Percentiles rank a stretch among this genome's conserved stretches.
Conservation (phyloP, 1,284 basidiomycete genomes). For the Somion occarium region DNA sequence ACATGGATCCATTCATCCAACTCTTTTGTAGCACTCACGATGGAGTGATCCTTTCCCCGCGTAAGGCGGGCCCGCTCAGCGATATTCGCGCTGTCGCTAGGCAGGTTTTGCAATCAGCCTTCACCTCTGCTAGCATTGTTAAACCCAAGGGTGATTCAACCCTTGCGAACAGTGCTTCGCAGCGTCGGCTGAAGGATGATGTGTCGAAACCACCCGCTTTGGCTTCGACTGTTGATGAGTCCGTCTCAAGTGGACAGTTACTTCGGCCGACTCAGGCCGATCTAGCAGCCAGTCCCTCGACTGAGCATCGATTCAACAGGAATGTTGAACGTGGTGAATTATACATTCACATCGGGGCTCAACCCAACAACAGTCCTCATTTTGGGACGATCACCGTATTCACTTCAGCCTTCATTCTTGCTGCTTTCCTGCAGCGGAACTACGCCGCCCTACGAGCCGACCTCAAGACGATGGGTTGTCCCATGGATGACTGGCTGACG, state of each 20-base stretch:
- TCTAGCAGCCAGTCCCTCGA: no score
- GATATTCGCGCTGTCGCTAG: neutral
- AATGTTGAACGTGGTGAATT: neutral
- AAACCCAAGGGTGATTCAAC: no score
- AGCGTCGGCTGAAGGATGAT: no score
- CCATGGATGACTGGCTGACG: conserved; percentile 11
- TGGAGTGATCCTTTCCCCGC: neutral
- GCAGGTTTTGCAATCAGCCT: neutral
- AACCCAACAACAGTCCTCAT: conserved; percentile 30
- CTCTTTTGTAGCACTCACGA: neutral
- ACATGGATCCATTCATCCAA: no score
- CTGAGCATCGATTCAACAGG: no score
- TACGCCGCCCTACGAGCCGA: conserved; percentile 7
- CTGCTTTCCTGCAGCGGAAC: conserved; percentile 11
- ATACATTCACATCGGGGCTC: conserved; percentile 26
- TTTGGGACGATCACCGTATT: conserved; percentile 26
- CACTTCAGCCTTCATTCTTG: conserved; percentile 19
- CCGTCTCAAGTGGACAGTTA: no score
- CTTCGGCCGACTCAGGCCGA: no score
- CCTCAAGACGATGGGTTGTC: neutral
- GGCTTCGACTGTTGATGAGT: no score
- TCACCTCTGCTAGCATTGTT: no score
- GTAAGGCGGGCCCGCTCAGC: neutral
- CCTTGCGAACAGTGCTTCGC: no score
- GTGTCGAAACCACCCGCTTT: no score